phyloP scores from a whole-genome alignment of 176 grass and related monocot species.

The Triticum timopheevii region DNA sequence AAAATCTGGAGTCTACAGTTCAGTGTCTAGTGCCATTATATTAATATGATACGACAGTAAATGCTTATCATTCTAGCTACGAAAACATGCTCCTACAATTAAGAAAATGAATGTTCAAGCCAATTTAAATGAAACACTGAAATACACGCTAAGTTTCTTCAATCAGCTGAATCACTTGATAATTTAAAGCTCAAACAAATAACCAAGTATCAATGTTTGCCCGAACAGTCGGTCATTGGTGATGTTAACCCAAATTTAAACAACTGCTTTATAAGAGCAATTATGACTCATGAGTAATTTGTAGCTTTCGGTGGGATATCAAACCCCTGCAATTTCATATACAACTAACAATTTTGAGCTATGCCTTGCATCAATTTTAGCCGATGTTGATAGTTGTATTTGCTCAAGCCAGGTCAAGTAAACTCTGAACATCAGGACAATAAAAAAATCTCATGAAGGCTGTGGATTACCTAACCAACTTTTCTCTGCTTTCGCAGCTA shows the following conservation, averaged over 20 bases:
- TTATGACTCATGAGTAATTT: not conserved
- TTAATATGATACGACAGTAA: not conserved
- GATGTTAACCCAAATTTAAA: not conserved
- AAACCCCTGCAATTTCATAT: not conserved
- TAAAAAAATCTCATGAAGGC: too few relatives aligned
- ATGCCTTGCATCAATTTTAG: not conserved
- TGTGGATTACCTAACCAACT: not conserved
- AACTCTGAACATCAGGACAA: not conserved
- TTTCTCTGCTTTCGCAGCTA: not conserved
- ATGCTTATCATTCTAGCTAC: not conserved
- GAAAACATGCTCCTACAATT: not conserved
- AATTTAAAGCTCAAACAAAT: not conserved
- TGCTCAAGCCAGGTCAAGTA: not conserved
- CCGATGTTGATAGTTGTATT: not conserved
- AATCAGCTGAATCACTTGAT: not conserved
- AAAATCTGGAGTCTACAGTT: not conserved
- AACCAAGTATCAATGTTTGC: not conserved
- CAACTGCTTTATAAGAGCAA: not conserved
- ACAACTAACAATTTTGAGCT: not conserved
- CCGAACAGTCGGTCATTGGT: not conserved
- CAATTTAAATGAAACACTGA: not conserved
- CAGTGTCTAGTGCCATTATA: not conserved
- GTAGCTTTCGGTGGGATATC: not conserved
- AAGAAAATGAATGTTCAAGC: not conserved
- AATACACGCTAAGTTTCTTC: not conserved